Evolutionary conservation across 1,139 yeast species (phyloP), one percentile per base, ranked within the genome.

Genomic region (Magnusiomyces paraingens): DNA sequence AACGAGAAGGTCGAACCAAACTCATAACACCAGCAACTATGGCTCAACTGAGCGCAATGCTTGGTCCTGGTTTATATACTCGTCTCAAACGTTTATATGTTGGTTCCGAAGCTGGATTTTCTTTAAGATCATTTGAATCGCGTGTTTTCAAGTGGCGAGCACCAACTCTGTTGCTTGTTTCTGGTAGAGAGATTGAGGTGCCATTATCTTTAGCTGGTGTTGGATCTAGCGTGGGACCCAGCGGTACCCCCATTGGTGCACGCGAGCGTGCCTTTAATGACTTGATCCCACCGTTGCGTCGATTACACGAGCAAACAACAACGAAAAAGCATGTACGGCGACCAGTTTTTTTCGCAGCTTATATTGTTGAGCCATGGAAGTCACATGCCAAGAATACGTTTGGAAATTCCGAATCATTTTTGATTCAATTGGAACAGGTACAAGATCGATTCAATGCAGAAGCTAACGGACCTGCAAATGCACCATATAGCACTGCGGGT

Each of bases 121-220:
- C 96, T 0, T 86, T 91, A 76, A 73, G 95, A 46, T 85, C 96
- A 0, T 77, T 91, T 56, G 96, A 91, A 68, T 79, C 84, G 58
- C 88, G 85, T 61, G 87, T 85, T 0, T 84, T 88, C 72, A 88
- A 89, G 64, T 91, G 97, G 96, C 82, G 80, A 61, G 95, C 96
- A 0, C 96, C 96, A 0, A 82, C 96, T 0, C 66, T 89, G 1
- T 60, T 91, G 12, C 59, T 91, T 0, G 75, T 91, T 0, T 78
- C 82, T 3, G 98, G 97, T 49, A 59, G 40, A 74, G 78, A 53
- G 32, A 35, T 55, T n/a, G 49, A 41, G 4, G 38, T 40, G 14
- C 47, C 55, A n/a, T 26, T 26, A 26, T 26, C 32, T 5, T 8
- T 26, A 8, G 32, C 32, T 8, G 32, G 32, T 26, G 18, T 11